Evolutionary conservation across 108 stramenopile species (phyloP), one percentile per base, ranked within the genome.

Genomic region (Bacterosira constricta): DNA sequence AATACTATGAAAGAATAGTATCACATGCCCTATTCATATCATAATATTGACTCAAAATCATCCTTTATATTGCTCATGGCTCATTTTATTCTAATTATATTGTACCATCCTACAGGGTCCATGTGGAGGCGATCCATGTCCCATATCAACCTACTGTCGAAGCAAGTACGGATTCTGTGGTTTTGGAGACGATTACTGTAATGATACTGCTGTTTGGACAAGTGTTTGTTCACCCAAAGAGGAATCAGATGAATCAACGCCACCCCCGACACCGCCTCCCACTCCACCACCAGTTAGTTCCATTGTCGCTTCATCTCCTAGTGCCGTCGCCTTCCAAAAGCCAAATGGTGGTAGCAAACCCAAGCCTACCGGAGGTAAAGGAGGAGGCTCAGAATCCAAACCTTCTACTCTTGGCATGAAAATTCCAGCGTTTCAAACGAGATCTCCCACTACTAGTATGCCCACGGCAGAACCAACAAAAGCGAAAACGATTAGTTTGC

Each of bases 151-250:
- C 5, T 62, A 71, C 23, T 79, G 77, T 31, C 53, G 65, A 44
- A 68, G 66, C 60, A 63, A 47, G 13, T 63, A 79, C 54, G 78
- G 78, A 30, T 66, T 45, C 35, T 79, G 78, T 47, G 78, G 78
- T 8, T 70, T 70, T 5, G 70, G 49, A 52, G 44, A 55, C 13
- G 23, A 56, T 30, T 79, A 79, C 36, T 79, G 78, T 31, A 79
- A 64, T 39, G 57, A 44, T n/a, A 65, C 44, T n/a, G 60, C 70
- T 2, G 71, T 66, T 45, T 79, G 78, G 78, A 66, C 78, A 10
- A 30, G 9, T 34, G 66, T 62, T 13, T 79, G 78, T 26, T 9
- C 27, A 49, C 34, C 68, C 41, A 11, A 29, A 9, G 17, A 51
- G n/a, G 1, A 52, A n/a, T 32, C 71, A 50, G 15, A 30, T 34